These are phyloP conservation scores for Singerocomus inundabilis DNA, from an alignment of 1,284 basidiomycete species.

Conservation along the genomic window DNA sequence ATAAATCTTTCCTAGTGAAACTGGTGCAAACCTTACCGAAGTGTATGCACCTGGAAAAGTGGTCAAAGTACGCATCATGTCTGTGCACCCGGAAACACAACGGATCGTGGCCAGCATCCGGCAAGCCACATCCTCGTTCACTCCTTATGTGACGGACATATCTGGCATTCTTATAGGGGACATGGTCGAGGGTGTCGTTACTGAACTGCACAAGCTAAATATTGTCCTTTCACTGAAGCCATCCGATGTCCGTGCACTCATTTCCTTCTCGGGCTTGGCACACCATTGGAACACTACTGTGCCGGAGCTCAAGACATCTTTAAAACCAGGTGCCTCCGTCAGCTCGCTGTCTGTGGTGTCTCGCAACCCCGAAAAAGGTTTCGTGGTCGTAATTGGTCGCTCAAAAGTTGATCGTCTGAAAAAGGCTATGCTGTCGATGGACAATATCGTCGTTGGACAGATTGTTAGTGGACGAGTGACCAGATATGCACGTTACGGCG, in stretches of 20 bases:
- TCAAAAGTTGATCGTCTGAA: conserved; percentile 50
- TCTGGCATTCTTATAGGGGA: conserved; percentile 76
- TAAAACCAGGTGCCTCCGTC: conserved; percentile 75
- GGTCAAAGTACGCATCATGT: conserved; percentile 83
- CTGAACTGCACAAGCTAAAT: conserved; percentile 85
- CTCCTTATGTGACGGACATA: conserved; percentile 56
- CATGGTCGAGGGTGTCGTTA: conserved; percentile 66
- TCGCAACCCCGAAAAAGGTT: conserved; percentile 83
- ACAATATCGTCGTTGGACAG: conserved; percentile 69
- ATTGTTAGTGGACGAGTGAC: conserved; percentile 77
- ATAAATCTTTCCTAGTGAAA: conserved; percentile 24
- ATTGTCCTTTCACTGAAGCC: conserved; percentile 72
- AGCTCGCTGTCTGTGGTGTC: conserved; percentile 84
- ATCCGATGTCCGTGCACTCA: conserved; percentile 72
- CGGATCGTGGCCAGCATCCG: conserved; percentile 86
- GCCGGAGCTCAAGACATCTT: conserved; percentile 64
- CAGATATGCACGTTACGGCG: conserved; percentile 64
- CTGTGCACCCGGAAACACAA: conserved; percentile 60
- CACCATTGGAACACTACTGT: conserved; percentile 70
- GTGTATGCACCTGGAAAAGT: conserved; percentile 81
- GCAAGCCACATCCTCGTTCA: conserved; percentile 66
- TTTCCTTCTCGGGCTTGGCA: conserved; percentile 88
- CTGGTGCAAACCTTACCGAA: conserved; percentile 55
- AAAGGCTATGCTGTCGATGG: conserved; percentile 59
- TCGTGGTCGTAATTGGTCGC: conserved; percentile 83